Conservation (phyloP, 2,329 filamentous ascomycete genomes). For the Diplodia corticola region DNA sequence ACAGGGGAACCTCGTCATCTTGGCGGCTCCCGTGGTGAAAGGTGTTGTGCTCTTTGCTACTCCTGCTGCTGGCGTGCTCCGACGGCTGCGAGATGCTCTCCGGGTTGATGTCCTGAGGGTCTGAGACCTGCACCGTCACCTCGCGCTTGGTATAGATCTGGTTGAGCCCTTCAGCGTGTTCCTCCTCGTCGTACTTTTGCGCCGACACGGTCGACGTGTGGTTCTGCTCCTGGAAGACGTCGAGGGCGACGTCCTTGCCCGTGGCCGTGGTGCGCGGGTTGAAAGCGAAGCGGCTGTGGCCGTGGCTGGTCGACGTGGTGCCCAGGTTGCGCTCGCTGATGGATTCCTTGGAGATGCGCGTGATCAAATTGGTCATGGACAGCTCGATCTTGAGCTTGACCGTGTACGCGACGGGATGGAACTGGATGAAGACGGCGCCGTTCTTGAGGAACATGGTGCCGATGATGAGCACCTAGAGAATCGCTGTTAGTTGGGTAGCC, state of each 20-base stretch:
- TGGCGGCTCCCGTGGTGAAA: not conserved
- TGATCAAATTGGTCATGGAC: slow-evolving; percentile 46
- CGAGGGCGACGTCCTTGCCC: not conserved
- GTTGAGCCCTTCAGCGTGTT: not conserved
- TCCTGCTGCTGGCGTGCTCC: not conserved
- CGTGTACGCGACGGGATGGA: slow-evolving; percentile 46
- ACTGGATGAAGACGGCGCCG: slow-evolving; percentile 35
- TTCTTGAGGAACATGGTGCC: slow-evolving; percentile 22
- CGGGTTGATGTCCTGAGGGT: not conserved
- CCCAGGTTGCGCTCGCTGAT: slow-evolving; percentile 9
- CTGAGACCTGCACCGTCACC: slow-evolving; percentile 14
- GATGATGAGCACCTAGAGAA: slow-evolving; percentile 17
- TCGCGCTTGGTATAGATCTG: slow-evolving; percentile 14
- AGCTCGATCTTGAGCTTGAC: slow-evolving; percentile 50
- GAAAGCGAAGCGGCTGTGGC: slow-evolving; percentile 8
- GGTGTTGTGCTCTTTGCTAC: slow-evolving; percentile 6
- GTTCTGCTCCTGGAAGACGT: not conserved
- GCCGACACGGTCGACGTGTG: slow-evolving; percentile 2
- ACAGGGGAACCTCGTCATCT: slow-evolving; percentile 6
- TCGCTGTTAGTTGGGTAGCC: not conserved
- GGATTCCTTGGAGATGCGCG: slow-evolving; percentile 24
- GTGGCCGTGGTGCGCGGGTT: not conserved
- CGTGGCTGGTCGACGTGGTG: slow-evolving; percentile 6
- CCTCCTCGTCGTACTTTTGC: not conserved
- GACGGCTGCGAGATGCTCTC: not conserved